Evolutionary conservation across 495 filamentous ascomycete species (phyloP).

Genomic region (Neurospora sp.): DNA sequence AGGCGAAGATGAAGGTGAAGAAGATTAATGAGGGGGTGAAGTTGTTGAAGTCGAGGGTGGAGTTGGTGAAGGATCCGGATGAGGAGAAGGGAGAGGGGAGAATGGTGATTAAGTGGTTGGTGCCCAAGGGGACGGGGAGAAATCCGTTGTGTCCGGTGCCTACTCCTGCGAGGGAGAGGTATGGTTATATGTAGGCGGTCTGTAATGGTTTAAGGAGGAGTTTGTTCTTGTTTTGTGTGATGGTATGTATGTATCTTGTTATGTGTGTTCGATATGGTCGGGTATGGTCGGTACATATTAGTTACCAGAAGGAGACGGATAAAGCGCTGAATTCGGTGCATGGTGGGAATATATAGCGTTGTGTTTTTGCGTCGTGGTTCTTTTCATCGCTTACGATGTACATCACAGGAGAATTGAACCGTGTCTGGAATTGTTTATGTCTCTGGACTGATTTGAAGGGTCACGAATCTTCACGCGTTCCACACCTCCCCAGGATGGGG

Average conservation of each 20-base stretch:
- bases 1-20: background rate
- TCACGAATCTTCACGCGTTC: no score
- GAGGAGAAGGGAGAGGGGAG: background rate
- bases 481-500: no score
- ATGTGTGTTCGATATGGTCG: background rate
- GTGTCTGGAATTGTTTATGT: no score
- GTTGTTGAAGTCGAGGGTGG: background rate
- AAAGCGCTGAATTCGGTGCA: background rate
- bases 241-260: background rate
- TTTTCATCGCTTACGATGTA: background rate
- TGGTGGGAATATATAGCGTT: background rate
- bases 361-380: background rate
- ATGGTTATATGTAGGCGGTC: background rate
- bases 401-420: no score
- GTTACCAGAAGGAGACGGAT: fast-evolving
- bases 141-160: background rate
- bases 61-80: background rate
- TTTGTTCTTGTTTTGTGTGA: no score
- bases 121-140: background rate
- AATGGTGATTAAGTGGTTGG: background rate
- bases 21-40: background rate
- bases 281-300: background rate
- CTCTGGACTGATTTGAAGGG: no score
- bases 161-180: background rate
- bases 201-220: background rate